Conservation (phyloP, 352 stramenopile species). For the Thalassiosira ordinaria region DNA sequence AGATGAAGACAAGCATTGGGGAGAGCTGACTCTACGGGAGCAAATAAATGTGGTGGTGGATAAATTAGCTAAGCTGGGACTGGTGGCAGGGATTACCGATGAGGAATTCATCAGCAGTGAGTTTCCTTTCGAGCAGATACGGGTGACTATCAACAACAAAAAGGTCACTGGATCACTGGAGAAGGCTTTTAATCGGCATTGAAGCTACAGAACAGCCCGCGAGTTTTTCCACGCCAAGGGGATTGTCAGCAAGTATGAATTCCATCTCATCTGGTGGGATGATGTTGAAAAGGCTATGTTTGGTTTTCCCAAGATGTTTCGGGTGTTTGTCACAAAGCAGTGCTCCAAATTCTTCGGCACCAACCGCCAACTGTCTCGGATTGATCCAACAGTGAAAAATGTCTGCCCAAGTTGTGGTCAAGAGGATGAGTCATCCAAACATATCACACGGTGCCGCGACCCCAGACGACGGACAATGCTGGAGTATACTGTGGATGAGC, state of each 20-base stretch:
- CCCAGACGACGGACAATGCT: constrained; percentile 13
- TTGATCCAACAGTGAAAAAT: constrained; percentile 11
- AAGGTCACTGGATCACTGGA: constrained; percentile 28
- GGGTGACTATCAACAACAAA: background rate
- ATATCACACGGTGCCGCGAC: constrained; percentile 46
- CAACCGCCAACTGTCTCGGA: constrained; percentile 26
- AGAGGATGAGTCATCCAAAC: constrained; percentile 17
- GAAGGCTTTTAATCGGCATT: constrained; percentile 18
- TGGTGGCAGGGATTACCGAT: background rate
- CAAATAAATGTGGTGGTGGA: constrained; percentile 37
- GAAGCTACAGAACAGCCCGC: constrained; percentile 8
- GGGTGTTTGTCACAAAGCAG: constrained; percentile 24
- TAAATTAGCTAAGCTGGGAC: constrained; percentile 15
- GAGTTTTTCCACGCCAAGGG: constrained; percentile 11
- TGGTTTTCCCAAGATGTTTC: constrained; percentile 23
- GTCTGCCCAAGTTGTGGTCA: constrained; percentile 36
- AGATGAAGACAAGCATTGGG: constrained; percentile 12
- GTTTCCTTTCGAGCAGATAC: constrained; percentile 33
- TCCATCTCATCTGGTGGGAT: constrained; percentile 39
- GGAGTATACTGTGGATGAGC: background rate
- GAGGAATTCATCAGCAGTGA: constrained; percentile 7
- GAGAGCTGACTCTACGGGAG: constrained; percentile 4
- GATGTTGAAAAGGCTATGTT: constrained; percentile 8
- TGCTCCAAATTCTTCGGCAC: constrained; percentile 37
- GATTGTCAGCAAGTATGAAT: constrained; percentile 21